These are phyloP conservation scores for Rusavskia elegans DNA, from an alignment of 495 filamentous ascomycete species.

Conservation along the genomic window DNA sequence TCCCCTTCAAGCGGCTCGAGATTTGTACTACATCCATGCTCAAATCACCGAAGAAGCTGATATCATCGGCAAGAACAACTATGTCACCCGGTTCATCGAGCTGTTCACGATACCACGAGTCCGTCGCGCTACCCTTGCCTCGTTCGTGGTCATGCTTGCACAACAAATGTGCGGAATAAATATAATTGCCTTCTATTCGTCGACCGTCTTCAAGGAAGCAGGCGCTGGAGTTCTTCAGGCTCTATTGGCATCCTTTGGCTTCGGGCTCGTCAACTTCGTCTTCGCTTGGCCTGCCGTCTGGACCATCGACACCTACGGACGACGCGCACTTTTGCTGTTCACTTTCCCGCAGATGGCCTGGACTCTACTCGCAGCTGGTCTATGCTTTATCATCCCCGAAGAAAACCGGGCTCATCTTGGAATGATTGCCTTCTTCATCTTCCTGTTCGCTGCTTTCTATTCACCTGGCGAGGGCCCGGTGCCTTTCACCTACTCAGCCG, in stretches of 20 bases:
- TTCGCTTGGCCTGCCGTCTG: conserved; percentile 39
- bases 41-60: conserved; percentile 39
- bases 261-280: conserved; percentile 40
- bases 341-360: conserved; percentile 37
- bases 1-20: conserved; percentile 43
- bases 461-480: conserved; percentile 57
- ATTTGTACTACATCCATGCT: conserved; percentile 50
- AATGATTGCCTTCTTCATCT: conserved; percentile 47
- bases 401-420: conserved; percentile 28
- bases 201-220: conserved; percentile 44
- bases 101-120: conserved; percentile 55
- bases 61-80: conserved; percentile 31
- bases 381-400: conserved; percentile 28
- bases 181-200: conserved; percentile 57
- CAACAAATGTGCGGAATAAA: conserved; percentile 47
- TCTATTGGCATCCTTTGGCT: conserved; percentile 39
- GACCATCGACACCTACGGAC: conserved; percentile 33
- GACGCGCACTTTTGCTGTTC: conserved; percentile 31
- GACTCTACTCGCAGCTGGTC: conserved; percentile 29
- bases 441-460: conserved; percentile 52
- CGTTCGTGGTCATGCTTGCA: conserved; percentile 51
- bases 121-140: conserved; percentile 49
- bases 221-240: conserved; percentile 26
- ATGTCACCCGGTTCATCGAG: conserved; percentile 40
- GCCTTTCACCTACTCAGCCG: conserved; percentile 60